phyloP scores from a whole-genome alignment of 371 early-diverging fungal species.

The Syncephalastrum racemosum region DNA sequence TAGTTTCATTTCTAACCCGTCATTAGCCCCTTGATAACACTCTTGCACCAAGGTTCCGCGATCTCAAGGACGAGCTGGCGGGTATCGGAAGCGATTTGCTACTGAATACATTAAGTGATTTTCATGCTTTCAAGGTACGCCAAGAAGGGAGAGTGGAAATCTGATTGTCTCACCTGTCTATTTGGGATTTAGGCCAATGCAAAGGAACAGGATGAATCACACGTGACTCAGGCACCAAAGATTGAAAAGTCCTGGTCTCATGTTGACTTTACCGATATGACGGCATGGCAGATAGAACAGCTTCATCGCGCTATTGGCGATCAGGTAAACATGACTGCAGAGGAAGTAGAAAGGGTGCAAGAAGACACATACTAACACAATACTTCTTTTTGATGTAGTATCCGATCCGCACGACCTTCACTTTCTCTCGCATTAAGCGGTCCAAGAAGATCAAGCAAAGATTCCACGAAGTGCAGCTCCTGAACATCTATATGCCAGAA shows the following conservation, averaged over 20 bases:
- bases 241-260: conserved; percentile 59
- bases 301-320: conserved; percentile 76
- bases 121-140: conserved; percentile 52
- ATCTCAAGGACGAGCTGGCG: conserved; percentile 47
- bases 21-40: conserved; percentile 1
- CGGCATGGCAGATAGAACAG: conserved; percentile 62
- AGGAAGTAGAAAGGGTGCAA: conserved; percentile 3
- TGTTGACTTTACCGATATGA: conserved; percentile 64
- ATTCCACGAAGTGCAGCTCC: conserved; percentile 23
- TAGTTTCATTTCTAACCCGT: too few species aligned
- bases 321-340: conserved; percentile 61
- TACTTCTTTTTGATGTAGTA: conserved; percentile 20
- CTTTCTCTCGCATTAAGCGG: conserved; percentile 18
- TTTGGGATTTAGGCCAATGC: conserved; percentile 47
- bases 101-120: conserved; percentile 60
- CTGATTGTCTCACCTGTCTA: neutral
- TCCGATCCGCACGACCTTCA: conserved; percentile 35
- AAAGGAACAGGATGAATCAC: conserved; percentile 57
- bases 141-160: neutral
- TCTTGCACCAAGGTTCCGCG: conserved; percentile 21
- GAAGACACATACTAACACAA: neutral
- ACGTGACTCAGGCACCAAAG: conserved; percentile 77
- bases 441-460: conserved; percentile 21
- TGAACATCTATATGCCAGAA: conserved; percentile 23
- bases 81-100: conserved; percentile 65